Base-by-base conservation (phyloP, 23 red algal genomes). In the Cyanidiococcus yangmingshanensis region DNA sequence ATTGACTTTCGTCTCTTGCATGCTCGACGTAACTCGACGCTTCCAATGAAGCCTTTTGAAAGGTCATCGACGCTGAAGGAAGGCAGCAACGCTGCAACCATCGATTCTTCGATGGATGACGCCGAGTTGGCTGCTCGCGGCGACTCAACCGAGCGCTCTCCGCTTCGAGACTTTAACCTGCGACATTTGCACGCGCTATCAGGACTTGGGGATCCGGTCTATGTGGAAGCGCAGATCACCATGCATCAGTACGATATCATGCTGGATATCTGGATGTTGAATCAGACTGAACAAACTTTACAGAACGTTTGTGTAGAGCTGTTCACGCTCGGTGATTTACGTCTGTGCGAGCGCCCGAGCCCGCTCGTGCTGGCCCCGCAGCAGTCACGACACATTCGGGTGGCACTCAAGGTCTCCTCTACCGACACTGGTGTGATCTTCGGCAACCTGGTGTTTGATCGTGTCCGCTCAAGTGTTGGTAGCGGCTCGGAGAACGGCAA, bases 381-480 rank as follows among this genome's bases (percentile, higher is more conserved):
- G 26, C 74, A 89, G 1, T 85, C 74, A 37, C 76, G 79, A 17
- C 88, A 57, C 7, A 87, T 98, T 75, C 88, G 88, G 15, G 86
- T 88, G 37, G 90, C 87, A 50, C 87, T 98, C 54, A 98, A 98
- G 82, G 88, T 97, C 27, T 91, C 88, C 2, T 98, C 94, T 12
- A 91, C 94, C 0, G 94, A 98, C 41, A 91, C 87, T 25, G 94
- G 94, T n/a, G 87, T 98, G 40, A 98, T 98, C 34, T 98, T 98
- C 58, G 94, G 94, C 67, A 98, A 91, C 36, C 82, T 98, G 37
- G 94, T 98, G 2, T 98, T 91, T 58, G 94, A 98, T 51, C 58
- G 89, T 41, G 88, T 82, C 37, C 85, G 90, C 26, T 74, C 84
- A 12, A 84, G 79, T 0, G 82, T 82, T 26, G 59, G 67, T 29